phyloP scores from a whole-genome alignment of 1,284 basidiomycete genomes.

The Cutaneotrichosporon dermatis region DNA sequence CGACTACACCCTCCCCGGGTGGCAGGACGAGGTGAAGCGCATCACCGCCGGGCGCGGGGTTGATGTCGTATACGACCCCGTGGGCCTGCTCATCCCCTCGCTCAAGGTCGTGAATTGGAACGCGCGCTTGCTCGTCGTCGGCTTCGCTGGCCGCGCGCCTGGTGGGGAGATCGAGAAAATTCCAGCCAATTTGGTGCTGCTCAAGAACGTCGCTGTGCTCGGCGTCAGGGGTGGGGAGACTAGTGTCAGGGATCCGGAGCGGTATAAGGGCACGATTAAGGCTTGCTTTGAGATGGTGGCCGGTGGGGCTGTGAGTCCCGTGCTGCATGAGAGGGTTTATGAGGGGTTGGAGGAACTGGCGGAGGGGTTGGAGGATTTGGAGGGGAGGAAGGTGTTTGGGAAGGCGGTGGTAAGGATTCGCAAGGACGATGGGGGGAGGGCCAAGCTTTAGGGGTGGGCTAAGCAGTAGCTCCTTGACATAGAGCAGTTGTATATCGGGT shows the following conservation, averaged over 20 bases:
- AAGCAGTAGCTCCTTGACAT: too few species aligned
- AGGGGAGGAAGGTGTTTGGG: constrained; percentile 83
- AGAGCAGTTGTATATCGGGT: too few species aligned
- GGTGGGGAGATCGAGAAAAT: constrained; percentile 79
- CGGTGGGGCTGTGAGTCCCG: neutral
- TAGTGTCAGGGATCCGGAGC: constrained; percentile 41
- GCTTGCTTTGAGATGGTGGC: constrained; percentile 16
- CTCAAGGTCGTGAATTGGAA: constrained; percentile 93
- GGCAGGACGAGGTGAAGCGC: constrained; percentile 55
- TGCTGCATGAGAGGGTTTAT: neutral
- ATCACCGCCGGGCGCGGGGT: constrained; percentile 75
- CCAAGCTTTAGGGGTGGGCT: constrained; percentile 4
- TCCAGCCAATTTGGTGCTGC: constrained; percentile 77
- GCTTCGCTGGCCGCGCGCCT: constrained; percentile 62
- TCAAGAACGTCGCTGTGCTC: constrained; percentile 77
- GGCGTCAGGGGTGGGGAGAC: constrained; percentile 89
- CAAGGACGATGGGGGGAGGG: constrained; percentile 41
- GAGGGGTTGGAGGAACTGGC: neutral
- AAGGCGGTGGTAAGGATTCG: constrained; percentile 73
- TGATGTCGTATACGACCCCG: constrained; percentile 82
- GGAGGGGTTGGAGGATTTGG: constrained; percentile 48
- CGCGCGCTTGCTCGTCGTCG: constrained; percentile 82
- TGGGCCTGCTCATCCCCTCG: constrained; percentile 52
- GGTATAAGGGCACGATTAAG: neutral
- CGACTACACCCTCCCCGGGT: constrained; percentile 48